Base-by-base conservation (phyloP, 768 basidiomycete species). In the Megacollybia marginata region DNA sequence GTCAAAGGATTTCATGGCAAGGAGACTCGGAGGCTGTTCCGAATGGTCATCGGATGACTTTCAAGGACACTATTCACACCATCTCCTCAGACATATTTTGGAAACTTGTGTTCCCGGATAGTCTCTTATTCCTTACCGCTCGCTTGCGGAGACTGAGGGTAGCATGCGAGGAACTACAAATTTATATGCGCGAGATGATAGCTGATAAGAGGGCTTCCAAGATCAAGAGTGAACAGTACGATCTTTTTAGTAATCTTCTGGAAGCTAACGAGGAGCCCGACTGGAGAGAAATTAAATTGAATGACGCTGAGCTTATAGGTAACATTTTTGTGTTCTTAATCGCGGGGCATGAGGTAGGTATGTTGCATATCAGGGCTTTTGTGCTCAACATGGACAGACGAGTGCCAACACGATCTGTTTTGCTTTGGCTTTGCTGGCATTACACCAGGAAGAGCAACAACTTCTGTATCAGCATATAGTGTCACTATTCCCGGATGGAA, bases 141-240 rank as follows among this genome's bases (percentile, higher is more conserved):
- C 55, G 57, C 12, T 57, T 68, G 1, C 59, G 67, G 33, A 60
- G 56, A 19, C 54, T 67, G 5, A 57, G 58, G 19, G 49, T 63
- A 35, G 75, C 72, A 8, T 75, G 72, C 45, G 59, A 66, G 9
- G 78, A 79, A 56, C 45, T 79, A 10, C 56, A 66, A 51, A 76
- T 76, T 46, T 78, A 77, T 51, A 72, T 80, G 69, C 51, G 57
- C 3, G 78, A 79, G 57, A 80, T 81, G 77, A 76, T 81, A 42
- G 57, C 62, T 16, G 70, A 67, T 33, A 72, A 78, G 3, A 64
- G 67, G 42, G 47, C 46, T 4, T 58, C 65, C 7, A 65, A 61
- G 51, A 57, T 61, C 48, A 69, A 70, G 47, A 67, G 62, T 46
- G 68, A 70, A 52, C 67, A 69, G 34, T 59, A 75, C 48, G 80